Conservation (phyloP, 2,329 filamentous ascomycete species). For the Didymella sp. region DNA sequence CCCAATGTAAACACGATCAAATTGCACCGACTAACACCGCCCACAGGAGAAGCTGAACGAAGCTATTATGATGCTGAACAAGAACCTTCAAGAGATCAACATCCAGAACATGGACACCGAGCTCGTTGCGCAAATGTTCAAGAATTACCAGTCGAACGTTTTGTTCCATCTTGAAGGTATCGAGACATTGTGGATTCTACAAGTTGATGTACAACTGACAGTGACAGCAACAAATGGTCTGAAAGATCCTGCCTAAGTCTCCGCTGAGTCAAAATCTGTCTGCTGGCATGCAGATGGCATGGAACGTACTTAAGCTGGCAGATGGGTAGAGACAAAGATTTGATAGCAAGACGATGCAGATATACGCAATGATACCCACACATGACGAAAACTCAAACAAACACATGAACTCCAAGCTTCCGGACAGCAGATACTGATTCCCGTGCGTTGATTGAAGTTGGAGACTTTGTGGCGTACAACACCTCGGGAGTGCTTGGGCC, state of each 20-base stretch:
- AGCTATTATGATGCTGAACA: conserved; percentile 90
- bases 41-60: conserved; percentile 94
- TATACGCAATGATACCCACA: conserved; percentile 14
- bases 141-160: conserved; percentile 98
- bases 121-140: conserved; percentile 98
- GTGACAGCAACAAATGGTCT: conserved; percentile 78
- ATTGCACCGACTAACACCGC: conserved; percentile 11
- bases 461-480: neutral
- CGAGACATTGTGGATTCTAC: conserved; percentile 2
- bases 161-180: conserved; percentile 95
- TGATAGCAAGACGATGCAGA: neutral
- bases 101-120: conserved; percentile 99
- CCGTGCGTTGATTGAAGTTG: too few relatives aligned
- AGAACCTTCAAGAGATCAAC: conserved; percentile 93
- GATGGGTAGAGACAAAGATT: neutral
- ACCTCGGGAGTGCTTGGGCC: conserved; percentile 29
- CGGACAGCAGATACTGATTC: too few relatives aligned
- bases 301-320: neutral
- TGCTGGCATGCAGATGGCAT: neutral
- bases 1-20: neutral
- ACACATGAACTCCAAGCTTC: neutral
- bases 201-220: conserved; percentile 6
- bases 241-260: conserved; percentile 74
- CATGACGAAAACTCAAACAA: neutral
- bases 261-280: neutral